Evolutionary conservation across 2,329 filamentous ascomycete species (phyloP).

Genomic region (Penicillium sp.): DNA sequence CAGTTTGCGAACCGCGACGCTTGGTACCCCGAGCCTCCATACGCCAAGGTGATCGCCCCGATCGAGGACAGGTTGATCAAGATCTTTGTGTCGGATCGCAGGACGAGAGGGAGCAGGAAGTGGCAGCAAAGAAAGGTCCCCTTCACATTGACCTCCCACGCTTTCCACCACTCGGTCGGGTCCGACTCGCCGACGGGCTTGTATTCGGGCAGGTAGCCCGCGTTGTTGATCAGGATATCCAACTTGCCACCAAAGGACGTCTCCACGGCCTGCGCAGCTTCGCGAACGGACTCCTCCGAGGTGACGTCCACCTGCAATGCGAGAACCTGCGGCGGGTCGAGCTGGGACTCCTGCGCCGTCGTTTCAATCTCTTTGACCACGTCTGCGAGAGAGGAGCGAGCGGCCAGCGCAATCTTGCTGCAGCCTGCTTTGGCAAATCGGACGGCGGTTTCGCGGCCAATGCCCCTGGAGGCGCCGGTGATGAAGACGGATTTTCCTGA

Average conservation of each 20-base stretch:
- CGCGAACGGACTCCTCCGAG: slow-evolving; percentile 33
- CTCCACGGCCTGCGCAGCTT: slow-evolving; percentile 21
- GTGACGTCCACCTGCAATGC: slow-evolving; percentile 46
- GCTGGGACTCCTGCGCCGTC: slow-evolving; percentile 38
- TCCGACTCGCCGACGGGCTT: slow-evolving; percentile 33
- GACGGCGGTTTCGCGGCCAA: slow-evolving; percentile 55
- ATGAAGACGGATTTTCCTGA: slow-evolving; percentile 50
- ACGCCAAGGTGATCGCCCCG: slow-evolving; percentile 36
- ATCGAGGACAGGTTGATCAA: slow-evolving; percentile 24
- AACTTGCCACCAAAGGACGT: slow-evolving; percentile 31
- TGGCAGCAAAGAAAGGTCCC: slow-evolving; percentile 43
- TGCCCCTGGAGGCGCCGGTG: slow-evolving; percentile 55
- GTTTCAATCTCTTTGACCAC: slow-evolving; percentile 36
- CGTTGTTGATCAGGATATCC: slow-evolving; percentile 51
- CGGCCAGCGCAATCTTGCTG: slow-evolving; percentile 53
- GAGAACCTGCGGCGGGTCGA: slow-evolving; percentile 39
- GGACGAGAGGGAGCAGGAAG: slow-evolving; percentile 7
- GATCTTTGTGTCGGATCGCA: slow-evolving; percentile 7
- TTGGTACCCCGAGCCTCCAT: slow-evolving; percentile 46
- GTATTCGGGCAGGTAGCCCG: slow-evolving; percentile 34
- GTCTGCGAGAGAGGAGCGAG: slow-evolving; percentile 49
- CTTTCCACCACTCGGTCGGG: slow-evolving; percentile 41
- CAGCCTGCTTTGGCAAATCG: slow-evolving; percentile 56
- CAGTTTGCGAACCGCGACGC: slow-evolving; percentile 51
- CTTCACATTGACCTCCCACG: slow-evolving; percentile 49